Evolutionary conservation across 495 filamentous ascomycete species (phyloP).

Genomic region (Penicillium diatomitis): DNA sequence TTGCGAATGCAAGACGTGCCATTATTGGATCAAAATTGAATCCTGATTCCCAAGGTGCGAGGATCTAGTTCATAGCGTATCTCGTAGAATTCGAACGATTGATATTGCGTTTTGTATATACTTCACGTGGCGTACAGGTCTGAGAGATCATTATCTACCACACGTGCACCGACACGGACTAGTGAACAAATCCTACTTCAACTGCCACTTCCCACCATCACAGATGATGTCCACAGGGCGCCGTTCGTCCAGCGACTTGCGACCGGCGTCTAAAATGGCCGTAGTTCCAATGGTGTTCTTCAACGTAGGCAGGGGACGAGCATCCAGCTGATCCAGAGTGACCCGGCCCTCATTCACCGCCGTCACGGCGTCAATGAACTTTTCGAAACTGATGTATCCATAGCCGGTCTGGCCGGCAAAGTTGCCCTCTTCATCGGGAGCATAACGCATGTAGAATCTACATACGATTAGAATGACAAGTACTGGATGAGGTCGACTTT

Average conservation of each 20-base stretch:
- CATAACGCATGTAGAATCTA: constrained; percentile 91
- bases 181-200: constrained; percentile 40
- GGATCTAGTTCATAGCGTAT: too few species aligned
- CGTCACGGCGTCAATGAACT: constrained; percentile 83
- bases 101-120: background rate
- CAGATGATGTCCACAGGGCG: constrained; percentile 64
- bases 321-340: constrained; percentile 66
- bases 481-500: background rate
- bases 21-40: too few species aligned
- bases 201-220: constrained; percentile 54
- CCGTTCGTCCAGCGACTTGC: constrained; percentile 71
- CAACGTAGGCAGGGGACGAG: constrained; percentile 72
- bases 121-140: background rate
- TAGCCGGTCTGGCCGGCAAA: constrained; percentile 88
- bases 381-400: constrained; percentile 90
- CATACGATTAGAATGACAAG: background rate
- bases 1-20: background rate
- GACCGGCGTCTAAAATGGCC: constrained; percentile 81
- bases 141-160: too few species aligned
- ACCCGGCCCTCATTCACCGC: constrained; percentile 63
- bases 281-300: constrained; percentile 84
- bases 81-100: too few species aligned
- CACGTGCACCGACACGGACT: too few species aligned
- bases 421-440: constrained; percentile 90
- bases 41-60: too few species aligned